A percentile compares a stretch with the other conserved stretches of the same genome.
Conservation (phyloP, 495 filamentous ascomycete genomes). For the Aspergillus steynii region DNA sequence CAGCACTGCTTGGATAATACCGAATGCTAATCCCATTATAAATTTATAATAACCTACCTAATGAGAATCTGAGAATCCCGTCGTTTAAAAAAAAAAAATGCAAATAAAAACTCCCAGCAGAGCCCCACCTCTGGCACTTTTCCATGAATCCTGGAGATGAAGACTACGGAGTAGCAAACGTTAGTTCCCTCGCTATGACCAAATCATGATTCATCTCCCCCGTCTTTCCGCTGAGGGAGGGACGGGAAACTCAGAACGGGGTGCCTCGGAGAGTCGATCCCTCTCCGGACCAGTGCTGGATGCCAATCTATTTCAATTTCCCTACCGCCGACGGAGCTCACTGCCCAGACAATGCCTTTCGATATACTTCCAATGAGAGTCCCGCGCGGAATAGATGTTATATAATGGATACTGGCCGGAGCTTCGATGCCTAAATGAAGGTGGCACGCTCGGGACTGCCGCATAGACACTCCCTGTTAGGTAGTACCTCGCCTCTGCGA, state of each 20-base stretch:
- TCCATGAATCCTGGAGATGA: background rate
- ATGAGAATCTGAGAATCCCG: background rate
- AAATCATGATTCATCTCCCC: background rate
- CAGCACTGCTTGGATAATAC: conserved; percentile 2
- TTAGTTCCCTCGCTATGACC: background rate
- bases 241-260: background rate
- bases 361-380: background rate
- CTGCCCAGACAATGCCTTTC: background rate
- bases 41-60: background rate
- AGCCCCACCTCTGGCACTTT: background rate
- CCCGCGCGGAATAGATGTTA: background rate
- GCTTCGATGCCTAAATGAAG: no score
- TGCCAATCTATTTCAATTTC: background rate
- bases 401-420: background rate
- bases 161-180: background rate
- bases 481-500: background rate
- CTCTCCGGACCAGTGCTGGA: background rate
- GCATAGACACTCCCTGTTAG: background rate
- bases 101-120: background rate
- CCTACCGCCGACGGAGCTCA: background rate
- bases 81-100: background rate
- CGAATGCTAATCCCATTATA: background rate
- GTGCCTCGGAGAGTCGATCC: background rate
- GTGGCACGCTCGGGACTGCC: no score
- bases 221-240: background rate